These are phyloP conservation scores for Trypanosomatidae sp. DNA, from an alignment of 208 protist species.

Conservation along the genomic window DNA sequence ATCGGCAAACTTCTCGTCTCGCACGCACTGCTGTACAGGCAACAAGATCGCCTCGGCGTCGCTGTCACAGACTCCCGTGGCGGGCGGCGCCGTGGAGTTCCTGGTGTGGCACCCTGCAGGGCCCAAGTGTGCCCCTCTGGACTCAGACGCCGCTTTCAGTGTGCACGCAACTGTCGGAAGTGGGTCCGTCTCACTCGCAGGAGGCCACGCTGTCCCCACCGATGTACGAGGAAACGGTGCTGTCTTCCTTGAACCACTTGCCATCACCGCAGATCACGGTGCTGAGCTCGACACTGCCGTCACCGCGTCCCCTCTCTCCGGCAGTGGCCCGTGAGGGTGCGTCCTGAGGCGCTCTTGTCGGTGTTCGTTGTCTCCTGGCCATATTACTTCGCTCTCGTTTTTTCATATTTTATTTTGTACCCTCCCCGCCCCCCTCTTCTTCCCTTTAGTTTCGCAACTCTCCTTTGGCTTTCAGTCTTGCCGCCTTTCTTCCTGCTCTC, in stretches of 20 bases:
- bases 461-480: neutral
- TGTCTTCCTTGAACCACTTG: neutral
- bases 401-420: neutral
- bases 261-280: neutral
- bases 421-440: neutral
- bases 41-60: neutral
- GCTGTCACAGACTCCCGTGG: neutral
- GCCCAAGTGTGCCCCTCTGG: neutral
- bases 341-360: neutral
- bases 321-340: neutral
- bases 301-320: neutral
- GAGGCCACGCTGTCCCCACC: neutral
- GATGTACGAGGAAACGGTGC: slow-evolving; percentile 1
- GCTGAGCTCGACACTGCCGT: neutral
- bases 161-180: neutral
- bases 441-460: neutral
- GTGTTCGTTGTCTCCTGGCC: neutral
- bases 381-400: neutral
- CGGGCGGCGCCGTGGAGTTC: neutral
- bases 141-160: neutral
- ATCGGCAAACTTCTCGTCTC: neutral
- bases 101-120: neutral
- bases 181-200: neutral
- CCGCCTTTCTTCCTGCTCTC: neutral
- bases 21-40: slow-evolving; percentile 1